A percentile compares a stretch with the other conserved stretches of the same genome.
Evolutionary conservation across 1,139 yeast species (phyloP).

Genomic region (Magnusiomyces sp.): DNA sequence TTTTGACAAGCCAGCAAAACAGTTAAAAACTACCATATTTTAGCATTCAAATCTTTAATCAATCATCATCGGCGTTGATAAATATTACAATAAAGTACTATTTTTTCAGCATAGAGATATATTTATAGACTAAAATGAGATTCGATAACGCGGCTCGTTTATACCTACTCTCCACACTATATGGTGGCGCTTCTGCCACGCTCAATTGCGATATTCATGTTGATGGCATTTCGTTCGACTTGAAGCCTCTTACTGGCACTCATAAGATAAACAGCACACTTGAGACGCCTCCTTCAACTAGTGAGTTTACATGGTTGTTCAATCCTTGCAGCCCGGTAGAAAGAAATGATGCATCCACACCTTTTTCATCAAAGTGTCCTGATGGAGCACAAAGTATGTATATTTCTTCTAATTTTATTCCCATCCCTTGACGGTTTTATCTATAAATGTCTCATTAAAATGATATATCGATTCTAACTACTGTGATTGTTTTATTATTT

Average conservation of each 20-base stretch:
- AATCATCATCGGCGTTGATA: too few relatives aligned
- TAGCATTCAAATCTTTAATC: too few relatives aligned
- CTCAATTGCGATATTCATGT: constrained; percentile 43
- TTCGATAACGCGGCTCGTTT: neutral
- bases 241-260: constrained; percentile 27
- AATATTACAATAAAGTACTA: too few relatives aligned
- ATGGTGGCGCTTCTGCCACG: constrained; percentile 21
- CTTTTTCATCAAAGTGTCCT: constrained; percentile 44
- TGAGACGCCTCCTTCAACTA: constrained; percentile 68
- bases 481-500: neutral
- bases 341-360: constrained; percentile 15
- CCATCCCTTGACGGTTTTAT: neutral
- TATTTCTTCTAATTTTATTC: neutral
- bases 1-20: too few relatives aligned
- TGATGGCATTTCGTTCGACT: constrained; percentile 37
- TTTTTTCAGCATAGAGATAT: too few relatives aligned
- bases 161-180: neutral
- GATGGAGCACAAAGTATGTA: constrained; percentile 44
- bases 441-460: neutral
- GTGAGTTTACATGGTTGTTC: constrained; percentile 56
- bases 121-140: neutral
- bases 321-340: constrained; percentile 55
- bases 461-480: constrained; percentile 1
- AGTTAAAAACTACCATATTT: too few relatives aligned
- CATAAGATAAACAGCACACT: neutral